Base-by-base conservation (phyloP, 108 stramenopile genomes). In the Phaeodactylum tricornutum region DNA sequence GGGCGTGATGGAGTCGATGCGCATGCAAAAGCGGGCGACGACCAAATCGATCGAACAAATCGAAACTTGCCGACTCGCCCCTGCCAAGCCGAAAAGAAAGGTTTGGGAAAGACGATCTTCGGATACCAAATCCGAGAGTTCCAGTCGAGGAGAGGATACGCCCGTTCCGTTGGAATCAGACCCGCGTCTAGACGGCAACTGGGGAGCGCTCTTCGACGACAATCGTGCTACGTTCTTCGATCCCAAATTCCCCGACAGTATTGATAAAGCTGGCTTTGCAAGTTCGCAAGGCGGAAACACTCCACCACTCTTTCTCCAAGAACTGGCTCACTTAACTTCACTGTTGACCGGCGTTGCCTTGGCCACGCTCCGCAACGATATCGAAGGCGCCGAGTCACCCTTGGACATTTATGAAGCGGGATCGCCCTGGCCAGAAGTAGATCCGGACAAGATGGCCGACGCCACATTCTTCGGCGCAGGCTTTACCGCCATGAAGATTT, bases 231-330 rank as follows among this genome's bases (percentile, higher is more conserved):
- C 64, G 14, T 69, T 65, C 59, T 71, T 54, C 29, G 51, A 64
- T 26, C 40, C 42, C 2, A 1, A 33, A 3, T n/a, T 38, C 15
- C 15, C 24, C 17, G 42, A 37, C 24, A 30, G 41, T 26, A 44
- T 33, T 14, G 17, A 12, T 12, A 34, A 21, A 31, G 12, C 47
- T 43, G 78, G 78, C 33, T 85, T 81, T 61, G 76, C 79, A 19
- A 69, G 64, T 31, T 66, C 56, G 4, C 36, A 34, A 15, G 79
- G 79, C 28, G 77, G 75, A 22, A 46, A 73, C 2, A 83, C 81
- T n/a, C 74, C 85, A 12, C 61, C 75, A 7, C 39, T 81, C 22
- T 83, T 87, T 44, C 38, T 87, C 14, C 79, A 87, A 47, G 85
- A 87, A 45, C 45, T 83, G 62, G 71, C 71, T 0, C 85, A 87